Evolutionary conservation across 2,329 filamentous ascomycete genomes (phyloP), one percentile per base, ranked within the genome.

Genomic region (Colletotrichum coccodes): DNA sequence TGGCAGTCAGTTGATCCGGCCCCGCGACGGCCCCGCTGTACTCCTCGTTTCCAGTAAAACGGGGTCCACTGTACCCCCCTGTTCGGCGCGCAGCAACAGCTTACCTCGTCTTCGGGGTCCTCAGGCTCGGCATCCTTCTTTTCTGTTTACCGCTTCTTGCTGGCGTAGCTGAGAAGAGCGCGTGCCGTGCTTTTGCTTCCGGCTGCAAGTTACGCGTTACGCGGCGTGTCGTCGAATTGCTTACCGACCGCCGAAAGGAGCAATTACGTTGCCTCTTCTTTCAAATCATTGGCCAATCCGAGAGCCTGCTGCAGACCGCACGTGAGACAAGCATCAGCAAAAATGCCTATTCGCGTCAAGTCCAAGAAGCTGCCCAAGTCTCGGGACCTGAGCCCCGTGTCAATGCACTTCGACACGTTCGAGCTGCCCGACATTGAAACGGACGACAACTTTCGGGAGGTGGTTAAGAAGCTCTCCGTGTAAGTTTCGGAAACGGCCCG

Each of bases 391-490:
- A 81, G 79, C 71, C 80, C 80, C 42, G 73, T 80, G 30, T 77
- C 78, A 8, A 68, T 77, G 42, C 75, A 77, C 49, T 69, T 73
- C 70, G 80, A 80, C 56, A 76, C 78, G 26, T 54, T 72, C 4
- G 76, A 82, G 12, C 80, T 91, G 38, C 90, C 90, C 21, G 79
- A 86, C 46, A 91, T 93, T 73, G 78, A 76, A 8, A 79, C 85
- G 18, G 81, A 86, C 28, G 90, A 93, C 73, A 78, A 81, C 28
- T 92, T 93, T 75, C 87, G 89, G 52, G 83, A 85, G 16, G 83
- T 93, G 21, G 87, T 92, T 64, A 89, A 89, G 80, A 91, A 92
- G 80, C 82, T 94, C 40, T 91, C 90, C 2, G 76, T 84, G 89
- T 91, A 78, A 70, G 85, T 74, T 38, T 14, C 23, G 30, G 46